Conservation (phyloP, 129 eudicot species). For the Flaveria robusta region DNA sequence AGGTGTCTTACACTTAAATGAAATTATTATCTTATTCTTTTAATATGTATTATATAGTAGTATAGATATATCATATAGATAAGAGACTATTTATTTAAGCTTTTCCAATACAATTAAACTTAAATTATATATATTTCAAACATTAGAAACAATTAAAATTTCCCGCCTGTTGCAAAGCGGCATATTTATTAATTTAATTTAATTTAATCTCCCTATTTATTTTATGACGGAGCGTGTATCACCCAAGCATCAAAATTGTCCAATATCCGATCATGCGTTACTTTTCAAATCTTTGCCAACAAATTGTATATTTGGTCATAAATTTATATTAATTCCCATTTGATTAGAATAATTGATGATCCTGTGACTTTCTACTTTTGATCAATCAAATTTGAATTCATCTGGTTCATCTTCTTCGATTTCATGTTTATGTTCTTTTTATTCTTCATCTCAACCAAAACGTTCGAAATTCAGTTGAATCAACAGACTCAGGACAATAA, state of each 20-base stretch:
- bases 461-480: slow-evolving; percentile 1
- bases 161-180: too few relatives aligned
- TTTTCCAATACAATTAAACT: too few relatives aligned
- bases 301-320: slow-evolving; percentile 26
- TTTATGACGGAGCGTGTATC: slow-evolving; percentile 23
- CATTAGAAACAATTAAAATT: too few relatives aligned
- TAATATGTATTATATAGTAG: too few relatives aligned
- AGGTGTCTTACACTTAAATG: too few relatives aligned
- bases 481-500: neutral
- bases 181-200: too few relatives aligned
- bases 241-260: neutral
- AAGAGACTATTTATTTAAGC: too few relatives aligned
- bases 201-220: too few relatives aligned
- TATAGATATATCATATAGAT: too few relatives aligned
- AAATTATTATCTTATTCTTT: too few relatives aligned
- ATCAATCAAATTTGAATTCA: slow-evolving; percentile 8
- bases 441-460: slow-evolving; percentile 1
- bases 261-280: slow-evolving; percentile 7
- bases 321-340: slow-evolving; percentile 10
- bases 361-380: slow-evolving; percentile 20
- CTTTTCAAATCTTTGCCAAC: slow-evolving; percentile 6
- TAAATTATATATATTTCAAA: too few relatives aligned
- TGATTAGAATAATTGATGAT: slow-evolving; percentile 13
- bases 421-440: slow-evolving; percentile 6
- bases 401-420: too few relatives aligned